Percentiles rank a stretch among this genome's conserved stretches.
phyloP scores from a whole-genome alignment of 2,329 filamentous ascomycete species.

The Aspergillus fijiensis region DNA sequence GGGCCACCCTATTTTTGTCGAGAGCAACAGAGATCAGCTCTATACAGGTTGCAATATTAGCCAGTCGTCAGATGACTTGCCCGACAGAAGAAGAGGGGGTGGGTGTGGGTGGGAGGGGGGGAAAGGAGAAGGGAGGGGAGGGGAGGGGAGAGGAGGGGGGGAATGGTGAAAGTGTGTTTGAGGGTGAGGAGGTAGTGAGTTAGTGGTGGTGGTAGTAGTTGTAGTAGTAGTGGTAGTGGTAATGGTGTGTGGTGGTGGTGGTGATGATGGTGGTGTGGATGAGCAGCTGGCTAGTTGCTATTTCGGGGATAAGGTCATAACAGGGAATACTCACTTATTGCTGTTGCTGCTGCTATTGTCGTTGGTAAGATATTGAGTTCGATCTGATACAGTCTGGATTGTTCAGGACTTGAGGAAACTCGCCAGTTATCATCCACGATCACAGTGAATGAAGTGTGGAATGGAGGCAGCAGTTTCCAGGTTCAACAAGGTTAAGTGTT shows the following conservation, averaged over 20 bases:
- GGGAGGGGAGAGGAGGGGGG: not conserved
- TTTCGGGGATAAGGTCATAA: not conserved
- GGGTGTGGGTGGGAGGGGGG: conserved; percentile 5
- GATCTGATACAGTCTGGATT: conserved; percentile 3
- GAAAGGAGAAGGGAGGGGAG: not conserved
- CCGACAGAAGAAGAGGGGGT: conserved; percentile 2
- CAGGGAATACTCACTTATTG: not conserved
- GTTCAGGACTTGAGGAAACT: too few species aligned
- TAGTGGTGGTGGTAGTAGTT: not conserved
- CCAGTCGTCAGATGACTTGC: conserved; percentile 21
- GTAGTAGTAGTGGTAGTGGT: not conserved
- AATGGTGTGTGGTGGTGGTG: not conserved
- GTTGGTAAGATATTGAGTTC: not conserved
- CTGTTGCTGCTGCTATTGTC: not conserved
- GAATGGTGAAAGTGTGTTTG: conserved; percentile 8
- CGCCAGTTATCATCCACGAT: not conserved
- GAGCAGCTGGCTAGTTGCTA: not conserved
- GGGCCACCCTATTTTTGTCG: conserved; percentile 12
- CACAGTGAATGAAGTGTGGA: not conserved
- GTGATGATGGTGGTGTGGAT: not conserved
- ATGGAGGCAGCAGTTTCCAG: conserved; percentile 4
- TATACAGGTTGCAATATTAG: conserved; percentile 21
- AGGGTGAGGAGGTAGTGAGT: conserved; percentile 1
- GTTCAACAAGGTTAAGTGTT: not conserved
- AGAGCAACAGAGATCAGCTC: conserved; percentile 15